These are phyloP conservation scores for Naganishia antarctica DNA, from an alignment of 768 basidiomycete species.

Conservation along the genomic window DNA sequence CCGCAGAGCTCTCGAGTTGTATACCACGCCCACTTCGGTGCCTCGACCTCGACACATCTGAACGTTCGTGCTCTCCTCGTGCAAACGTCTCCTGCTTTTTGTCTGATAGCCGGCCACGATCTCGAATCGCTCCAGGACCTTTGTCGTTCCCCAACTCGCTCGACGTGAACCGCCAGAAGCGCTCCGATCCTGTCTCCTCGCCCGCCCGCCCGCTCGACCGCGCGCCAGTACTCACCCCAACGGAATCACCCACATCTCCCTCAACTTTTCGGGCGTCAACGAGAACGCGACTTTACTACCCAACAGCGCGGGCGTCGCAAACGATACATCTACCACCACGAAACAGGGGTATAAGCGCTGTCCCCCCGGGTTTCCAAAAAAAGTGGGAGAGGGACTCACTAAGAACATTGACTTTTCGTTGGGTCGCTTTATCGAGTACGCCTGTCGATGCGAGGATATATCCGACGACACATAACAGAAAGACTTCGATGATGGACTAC, in stretches of 20 bases:
- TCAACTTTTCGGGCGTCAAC: slow-evolving; percentile 58
- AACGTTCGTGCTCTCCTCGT: too few relatives aligned
- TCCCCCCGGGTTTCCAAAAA: neutral
- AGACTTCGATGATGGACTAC: slow-evolving; percentile 82
- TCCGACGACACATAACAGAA: slow-evolving; percentile 76
- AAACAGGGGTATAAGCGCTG: neutral
- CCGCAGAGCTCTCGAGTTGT: too few relatives aligned
- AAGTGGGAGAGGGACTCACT: slow-evolving; percentile 53
- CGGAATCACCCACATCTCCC: slow-evolving; percentile 50
- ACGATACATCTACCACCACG: slow-evolving; percentile 58
- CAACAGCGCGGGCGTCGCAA: slow-evolving; percentile 68
- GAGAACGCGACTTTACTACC: slow-evolving; percentile 96
- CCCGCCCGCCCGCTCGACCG: too few relatives aligned
- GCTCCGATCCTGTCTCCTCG: too few relatives aligned
- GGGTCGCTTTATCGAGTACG: slow-evolving; percentile 81
- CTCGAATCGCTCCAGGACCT: too few relatives aligned
- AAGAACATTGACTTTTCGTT: slow-evolving; percentile 52
- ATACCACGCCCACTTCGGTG: too few relatives aligned
- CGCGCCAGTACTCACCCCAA: slow-evolving; percentile 45
- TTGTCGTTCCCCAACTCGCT: too few relatives aligned
- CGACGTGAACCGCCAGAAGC: too few relatives aligned
- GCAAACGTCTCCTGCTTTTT: too few relatives aligned
- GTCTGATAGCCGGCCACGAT: too few relatives aligned
- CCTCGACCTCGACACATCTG: too few relatives aligned
- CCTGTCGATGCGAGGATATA: slow-evolving; percentile 66